phyloP scores from a whole-genome alignment of 108 stramenopile species.

The Aurantiochytrium sp. region DNA sequence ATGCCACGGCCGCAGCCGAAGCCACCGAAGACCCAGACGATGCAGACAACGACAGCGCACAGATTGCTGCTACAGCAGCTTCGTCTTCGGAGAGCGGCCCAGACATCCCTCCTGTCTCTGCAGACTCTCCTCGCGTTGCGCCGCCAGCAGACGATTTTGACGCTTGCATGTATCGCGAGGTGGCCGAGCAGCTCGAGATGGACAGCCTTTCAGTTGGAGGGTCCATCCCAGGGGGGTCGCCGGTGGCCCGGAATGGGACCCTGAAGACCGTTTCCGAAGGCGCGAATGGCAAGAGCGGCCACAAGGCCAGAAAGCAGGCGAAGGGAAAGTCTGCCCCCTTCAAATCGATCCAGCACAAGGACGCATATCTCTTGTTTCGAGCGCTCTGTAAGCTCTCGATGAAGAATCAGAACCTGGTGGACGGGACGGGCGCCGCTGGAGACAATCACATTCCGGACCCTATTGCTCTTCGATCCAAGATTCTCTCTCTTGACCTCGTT shows the following conservation, averaged over 20 bases:
- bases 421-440: not conserved
- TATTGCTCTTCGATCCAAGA: conserved; percentile 68
- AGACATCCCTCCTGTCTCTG: too few relatives aligned
- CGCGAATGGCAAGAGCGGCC: not conserved
- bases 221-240: too few relatives aligned
- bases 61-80: not conserved
- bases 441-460: conserved; percentile 49
- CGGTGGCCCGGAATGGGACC: too few relatives aligned
- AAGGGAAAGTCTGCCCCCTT: conserved; percentile 35
- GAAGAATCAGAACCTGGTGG: conserved; percentile 40
- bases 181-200: not conserved
- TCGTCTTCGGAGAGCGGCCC: too few relatives aligned
- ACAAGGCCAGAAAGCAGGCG: not conserved
- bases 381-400: conserved; percentile 87
- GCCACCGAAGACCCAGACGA: not conserved
- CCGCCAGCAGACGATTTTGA: not conserved
- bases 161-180: not conserved
- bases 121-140: not conserved
- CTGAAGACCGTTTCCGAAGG: not conserved
- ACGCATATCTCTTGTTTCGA: conserved; percentile 87
- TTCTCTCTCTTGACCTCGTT: conserved; percentile 84
- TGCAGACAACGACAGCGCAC: not conserved
- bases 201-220: not conserved
- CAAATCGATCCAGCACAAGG: conserved; percentile 74
- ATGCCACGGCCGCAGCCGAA: not conserved